These are phyloP conservation scores for Annulohypoxylon nitens DNA, from an alignment of 495 filamentous ascomycete genomes.

Conservation along the genomic window DNA sequence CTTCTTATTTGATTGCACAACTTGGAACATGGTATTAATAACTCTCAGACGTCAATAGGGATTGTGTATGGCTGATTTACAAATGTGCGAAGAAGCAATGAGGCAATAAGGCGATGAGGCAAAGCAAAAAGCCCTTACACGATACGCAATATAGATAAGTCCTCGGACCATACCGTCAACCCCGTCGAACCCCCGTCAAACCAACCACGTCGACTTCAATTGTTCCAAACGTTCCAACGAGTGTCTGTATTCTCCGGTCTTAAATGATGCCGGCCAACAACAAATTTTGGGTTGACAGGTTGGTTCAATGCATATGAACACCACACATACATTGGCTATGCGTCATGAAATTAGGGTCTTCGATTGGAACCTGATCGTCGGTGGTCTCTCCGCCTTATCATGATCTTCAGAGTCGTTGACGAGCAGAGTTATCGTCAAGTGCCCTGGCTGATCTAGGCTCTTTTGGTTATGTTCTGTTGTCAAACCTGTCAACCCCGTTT, in stretches of 20 bases:
- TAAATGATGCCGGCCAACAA: conserved; percentile 17
- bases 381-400: conserved; percentile 18
- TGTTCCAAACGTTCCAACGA: conserved; percentile 18
- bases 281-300: conserved; percentile 14
- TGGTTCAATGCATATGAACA: conserved; percentile 22
- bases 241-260: conserved; percentile 10
- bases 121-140: conserved; percentile 10
- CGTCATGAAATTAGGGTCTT: conserved; percentile 22
- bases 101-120: background rate
- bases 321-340: conserved; percentile 19
- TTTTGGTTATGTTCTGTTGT: conserved; percentile 9
- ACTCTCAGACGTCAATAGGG: conserved; percentile 1
- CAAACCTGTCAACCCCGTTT: conserved; percentile 10
- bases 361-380: conserved; percentile 33
- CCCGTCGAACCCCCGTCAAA: background rate
- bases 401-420: conserved; percentile 30
- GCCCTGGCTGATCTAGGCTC: conserved; percentile 13
- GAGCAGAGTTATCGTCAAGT: conserved; percentile 13
- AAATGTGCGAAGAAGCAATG: conserved; percentile 2
- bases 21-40: conserved; percentile 16
- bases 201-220: conserved; percentile 4
- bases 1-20: conserved; percentile 8
- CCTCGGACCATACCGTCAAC: conserved; percentile 11
- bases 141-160: conserved; percentile 5
- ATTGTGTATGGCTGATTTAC: background rate